phyloP scores from a whole-genome alignment of 2,329 filamentous ascomycete genomes.

The Trichoderma semiorbis region DNA sequence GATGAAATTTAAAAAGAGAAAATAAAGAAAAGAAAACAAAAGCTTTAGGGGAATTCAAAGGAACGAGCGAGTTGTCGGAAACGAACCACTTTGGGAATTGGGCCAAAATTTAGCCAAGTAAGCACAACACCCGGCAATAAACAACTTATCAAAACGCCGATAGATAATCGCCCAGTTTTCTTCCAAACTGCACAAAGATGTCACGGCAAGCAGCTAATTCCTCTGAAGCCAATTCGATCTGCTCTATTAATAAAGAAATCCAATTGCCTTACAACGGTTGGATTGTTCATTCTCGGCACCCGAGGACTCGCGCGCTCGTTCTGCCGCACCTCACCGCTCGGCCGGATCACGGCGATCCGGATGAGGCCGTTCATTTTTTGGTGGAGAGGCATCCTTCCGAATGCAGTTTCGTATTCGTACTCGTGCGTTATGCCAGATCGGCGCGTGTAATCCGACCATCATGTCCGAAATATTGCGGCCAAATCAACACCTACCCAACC shows the following conservation, averaged over 20 bases:
- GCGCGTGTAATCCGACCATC: background rate
- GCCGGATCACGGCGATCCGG: constrained; percentile 24
- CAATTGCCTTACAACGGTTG: background rate
- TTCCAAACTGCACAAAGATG: background rate
- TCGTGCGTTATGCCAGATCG: background rate
- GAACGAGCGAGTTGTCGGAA: background rate
- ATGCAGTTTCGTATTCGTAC: background rate
- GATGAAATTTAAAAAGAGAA: background rate
- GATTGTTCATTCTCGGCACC: background rate
- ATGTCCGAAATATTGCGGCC: background rate
- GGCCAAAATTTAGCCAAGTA: background rate
- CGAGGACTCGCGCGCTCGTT: constrained; percentile 10
- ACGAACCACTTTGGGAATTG: background rate
- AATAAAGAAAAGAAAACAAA: background rate
- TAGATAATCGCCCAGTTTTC: background rate
- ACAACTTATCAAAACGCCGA: background rate
- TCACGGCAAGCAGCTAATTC: background rate
- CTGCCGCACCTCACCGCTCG: constrained; percentile 32
- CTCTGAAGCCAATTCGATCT: background rate
- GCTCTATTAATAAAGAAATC: background rate
- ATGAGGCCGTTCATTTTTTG: constrained; percentile 21
- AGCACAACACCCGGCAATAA: background rate
- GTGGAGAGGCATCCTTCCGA: background rate
- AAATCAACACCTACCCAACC: too few relatives aligned
- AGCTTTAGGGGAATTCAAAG: background rate